Conservation (phyloP, 345 rosid genomes). For the Salix dunnii region DNA sequence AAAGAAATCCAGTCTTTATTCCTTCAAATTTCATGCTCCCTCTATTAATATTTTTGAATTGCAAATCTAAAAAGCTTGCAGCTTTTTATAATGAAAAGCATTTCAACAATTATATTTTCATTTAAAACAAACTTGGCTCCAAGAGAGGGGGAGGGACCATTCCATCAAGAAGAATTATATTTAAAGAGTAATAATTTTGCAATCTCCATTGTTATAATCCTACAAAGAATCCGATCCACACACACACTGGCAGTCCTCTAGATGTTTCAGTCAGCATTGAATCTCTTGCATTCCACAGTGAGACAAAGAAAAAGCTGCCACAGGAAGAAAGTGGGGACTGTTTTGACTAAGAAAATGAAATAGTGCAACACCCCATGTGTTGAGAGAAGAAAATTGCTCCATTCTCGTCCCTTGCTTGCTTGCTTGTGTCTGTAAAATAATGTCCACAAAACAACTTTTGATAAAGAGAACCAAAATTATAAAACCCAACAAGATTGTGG, state of each 20-base stretch:
- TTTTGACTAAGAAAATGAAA: slow-evolving; percentile 5
- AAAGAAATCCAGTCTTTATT: too few relatives aligned
- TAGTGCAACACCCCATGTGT: slow-evolving; percentile 31
- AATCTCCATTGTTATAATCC: too few relatives aligned
- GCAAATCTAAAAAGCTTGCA: too few relatives aligned
- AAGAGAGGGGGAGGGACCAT: background rate
- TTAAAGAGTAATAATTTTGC: too few relatives aligned
- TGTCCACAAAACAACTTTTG: background rate
- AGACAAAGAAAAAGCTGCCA: slow-evolving; percentile 24
- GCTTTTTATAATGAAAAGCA: background rate
- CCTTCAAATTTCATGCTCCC: too few relatives aligned
- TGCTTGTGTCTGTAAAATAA: background rate
- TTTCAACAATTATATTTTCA: background rate
- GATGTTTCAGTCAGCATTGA: too few relatives aligned
- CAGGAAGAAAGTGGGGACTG: slow-evolving; percentile 10
- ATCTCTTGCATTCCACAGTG: background rate
- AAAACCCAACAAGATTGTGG: too few relatives aligned
- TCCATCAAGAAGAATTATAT: too few relatives aligned
- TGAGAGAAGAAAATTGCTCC: background rate
- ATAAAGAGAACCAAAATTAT: background rate
- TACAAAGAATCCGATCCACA: too few relatives aligned
- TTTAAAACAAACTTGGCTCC: background rate
- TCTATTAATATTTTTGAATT: too few relatives aligned
- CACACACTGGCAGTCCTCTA: too few relatives aligned
- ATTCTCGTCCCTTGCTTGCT: slow-evolving; percentile 16